Conservation (phyloP, 192 early-diverging fungal species). For the Thoreauomyces humboldtii region DNA sequence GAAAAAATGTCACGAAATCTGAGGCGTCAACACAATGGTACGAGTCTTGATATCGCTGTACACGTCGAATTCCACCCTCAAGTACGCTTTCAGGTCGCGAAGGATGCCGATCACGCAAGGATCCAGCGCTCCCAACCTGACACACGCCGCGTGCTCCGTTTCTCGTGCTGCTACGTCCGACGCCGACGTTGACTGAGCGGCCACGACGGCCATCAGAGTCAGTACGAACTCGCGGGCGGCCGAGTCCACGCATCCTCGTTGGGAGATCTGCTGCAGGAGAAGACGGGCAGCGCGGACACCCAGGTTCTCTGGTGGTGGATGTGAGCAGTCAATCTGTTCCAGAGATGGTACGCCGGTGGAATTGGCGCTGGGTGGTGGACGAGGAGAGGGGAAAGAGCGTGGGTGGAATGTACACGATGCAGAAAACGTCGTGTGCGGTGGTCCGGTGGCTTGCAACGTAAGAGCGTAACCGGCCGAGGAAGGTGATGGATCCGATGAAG, state of each 20-base stretch:
- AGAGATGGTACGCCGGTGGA: too few species aligned
- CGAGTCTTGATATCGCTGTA: constrained; percentile 66
- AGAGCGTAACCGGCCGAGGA: constrained; percentile 3
- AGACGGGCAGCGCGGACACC: constrained; percentile 70
- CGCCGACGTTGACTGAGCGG: too few species aligned
- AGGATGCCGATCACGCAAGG: constrained; percentile 80
- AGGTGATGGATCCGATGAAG: too few species aligned
- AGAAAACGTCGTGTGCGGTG: background rate
- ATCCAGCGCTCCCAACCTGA: constrained; percentile 63
- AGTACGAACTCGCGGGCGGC: constrained; percentile 82
- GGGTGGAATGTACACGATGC: constrained; percentile 13
- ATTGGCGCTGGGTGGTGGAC: too few species aligned
- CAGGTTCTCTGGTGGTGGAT: constrained; percentile 83
- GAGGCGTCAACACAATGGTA: constrained; percentile 68
- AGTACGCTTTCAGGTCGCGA: constrained; percentile 82
- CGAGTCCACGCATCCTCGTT: constrained; percentile 83
- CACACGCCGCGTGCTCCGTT: too few species aligned
- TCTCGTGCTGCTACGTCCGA: background rate
- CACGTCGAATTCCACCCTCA: constrained; percentile 88
- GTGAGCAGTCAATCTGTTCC: background rate
- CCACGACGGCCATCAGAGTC: constrained; percentile 75
- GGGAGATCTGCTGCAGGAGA: constrained; percentile 79
- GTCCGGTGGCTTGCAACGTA: constrained; percentile 5
- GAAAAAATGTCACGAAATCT: too few species aligned
- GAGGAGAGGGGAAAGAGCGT: background rate